Evolutionary conservation across 106 monocot genomes (phyloP), one percentile per base, ranked within the genome.

Genomic region (Dioscorea dumetorum): DNA sequence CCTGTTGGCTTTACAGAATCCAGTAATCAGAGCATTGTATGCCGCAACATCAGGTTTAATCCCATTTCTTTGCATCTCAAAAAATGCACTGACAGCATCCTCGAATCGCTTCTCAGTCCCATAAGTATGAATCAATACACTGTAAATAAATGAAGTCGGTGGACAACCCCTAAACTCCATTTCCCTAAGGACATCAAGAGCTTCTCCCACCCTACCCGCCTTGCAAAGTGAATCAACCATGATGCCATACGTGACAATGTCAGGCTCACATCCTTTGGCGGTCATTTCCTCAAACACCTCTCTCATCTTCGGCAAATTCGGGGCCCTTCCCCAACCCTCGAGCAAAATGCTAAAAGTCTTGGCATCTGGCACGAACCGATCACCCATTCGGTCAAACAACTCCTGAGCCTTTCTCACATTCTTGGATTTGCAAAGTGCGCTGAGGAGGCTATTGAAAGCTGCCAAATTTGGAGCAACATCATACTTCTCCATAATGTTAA

Each of bases 151-250:
- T 15, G 93, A 76, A 12, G 92, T 89, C 11, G 92, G 92, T 11
- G 16, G 65, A 53, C 82, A 90, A 33, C 74, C 78, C 3, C 64
- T 81, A 14, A 21, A 48, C 1, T 32, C 52, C 99, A 99, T 99
- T 23, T 84, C 79, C 62, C 56, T 74, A 20, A 90, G 81, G 5
- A 90, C 63, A 66, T 68, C 68, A 2, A 90, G 61, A 0, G 99
- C 92, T n/a, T 87, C 92, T 19, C 82, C 83, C 14, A 85, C 73
- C 52, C 74, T 62, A 0, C 99, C 90, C 8, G 86, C 70, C 77
- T 99, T 99, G 72, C 92, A 92, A 9, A 99, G 78, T 2, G 89
- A 62, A 60, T 99, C 99, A 1, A 99, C 90, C 92, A 99, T 87
- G 50, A 99, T 93, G 9, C 99, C 90, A 31, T 99, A 99, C 0